Evolutionary conservation across 768 basidiomycete genomes (phyloP), one percentile per base, ranked within the genome.

Genomic region (Amanita inopinata): DNA sequence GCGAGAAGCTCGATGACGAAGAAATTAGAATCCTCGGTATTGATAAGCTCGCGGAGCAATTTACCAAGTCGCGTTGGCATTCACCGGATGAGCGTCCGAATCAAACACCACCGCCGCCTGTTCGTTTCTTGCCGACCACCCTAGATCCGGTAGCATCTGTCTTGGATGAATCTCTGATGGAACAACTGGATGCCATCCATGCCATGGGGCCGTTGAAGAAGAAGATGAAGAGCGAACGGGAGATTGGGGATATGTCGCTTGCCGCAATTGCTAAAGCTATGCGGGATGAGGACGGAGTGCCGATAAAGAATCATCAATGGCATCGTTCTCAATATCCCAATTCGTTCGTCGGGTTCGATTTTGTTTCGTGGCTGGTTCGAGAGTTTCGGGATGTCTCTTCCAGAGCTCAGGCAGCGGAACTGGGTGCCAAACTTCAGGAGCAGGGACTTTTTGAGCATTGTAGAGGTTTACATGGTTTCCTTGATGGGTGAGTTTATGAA

Each of bases 291-390:
- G 83, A 83, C 30, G 88, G 86, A 5, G 71, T 92, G 8, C 76
- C 79, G 5, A 88, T 94, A 62, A 83, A 88, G 53, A 75, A 86
- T 46, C 73, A 88, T 50, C 78, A 77, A 41, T 97, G 91, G 90
- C 86, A 92, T 56, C 67, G 71, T 9, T 65, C 60, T 12, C 72
- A 70, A 27, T 88, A 90, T 54, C 72, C 76, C 2, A 83, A 91
- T 49, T 80, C 84, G 3, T 97, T 98, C 58, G 88, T 80, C 7
- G 93, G 93, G 1, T 80, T 77, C 49, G 88, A 91, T 31, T 79
- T 97, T 51, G 85, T 92, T 17, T 83, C 82, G 1, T 98, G 93
- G 93, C 65, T 96, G 14, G 76, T 87, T n/a, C 75, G 86, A 23
- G 86, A 92, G 59, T 97, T 92, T 54, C 75, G 80, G 22, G 93